These are phyloP conservation scores for Flammula alnicola DNA, from an alignment of 1,284 basidiomycete species.

Conservation along the genomic window DNA sequence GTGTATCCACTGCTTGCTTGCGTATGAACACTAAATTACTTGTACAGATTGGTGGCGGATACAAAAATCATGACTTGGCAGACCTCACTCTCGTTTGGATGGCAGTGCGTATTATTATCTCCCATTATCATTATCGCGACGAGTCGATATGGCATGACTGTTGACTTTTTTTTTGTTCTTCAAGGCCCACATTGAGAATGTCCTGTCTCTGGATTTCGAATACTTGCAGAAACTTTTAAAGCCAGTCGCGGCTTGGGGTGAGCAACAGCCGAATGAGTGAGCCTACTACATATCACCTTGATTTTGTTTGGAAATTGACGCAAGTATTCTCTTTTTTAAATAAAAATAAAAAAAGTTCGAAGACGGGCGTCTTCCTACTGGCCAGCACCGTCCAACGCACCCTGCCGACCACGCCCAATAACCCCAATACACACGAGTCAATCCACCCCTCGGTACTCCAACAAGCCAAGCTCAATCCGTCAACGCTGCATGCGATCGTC, in stretches of 20 bases:
- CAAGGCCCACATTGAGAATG: constrained; percentile 59
- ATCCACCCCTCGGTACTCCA: constrained; percentile 64
- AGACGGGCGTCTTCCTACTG: constrained; percentile 56
- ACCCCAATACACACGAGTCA: constrained; percentile 56
- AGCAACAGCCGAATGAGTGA: constrained; percentile 63
- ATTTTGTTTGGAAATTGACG: no score
- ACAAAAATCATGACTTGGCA: constrained; percentile 66
- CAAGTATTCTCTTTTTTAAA: no score
- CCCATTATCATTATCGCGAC: neutral
- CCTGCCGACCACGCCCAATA: constrained; percentile 49
- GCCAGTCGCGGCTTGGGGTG: constrained; percentile 64
- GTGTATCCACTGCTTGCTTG: neutral
- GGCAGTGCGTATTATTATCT: constrained; percentile 47
- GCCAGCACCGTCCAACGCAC: constrained; percentile 47
- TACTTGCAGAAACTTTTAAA: constrained; percentile 55
- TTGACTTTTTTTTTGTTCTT: neutral
- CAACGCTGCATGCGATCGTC: constrained; percentile 42
- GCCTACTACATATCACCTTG: no score
- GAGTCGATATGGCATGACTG: neutral
- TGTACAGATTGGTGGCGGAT: constrained; percentile 71
- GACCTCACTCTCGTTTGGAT: constrained; percentile 72
- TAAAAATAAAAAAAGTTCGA: no score
- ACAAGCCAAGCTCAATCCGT: constrained; percentile 41
- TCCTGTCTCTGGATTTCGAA: constrained; percentile 57
- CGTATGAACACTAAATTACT: neutral